Evolutionary conservation across 2,329 filamentous ascomycete genomes (phyloP).

Genomic region (Pseudocercospora macadamiae): DNA sequence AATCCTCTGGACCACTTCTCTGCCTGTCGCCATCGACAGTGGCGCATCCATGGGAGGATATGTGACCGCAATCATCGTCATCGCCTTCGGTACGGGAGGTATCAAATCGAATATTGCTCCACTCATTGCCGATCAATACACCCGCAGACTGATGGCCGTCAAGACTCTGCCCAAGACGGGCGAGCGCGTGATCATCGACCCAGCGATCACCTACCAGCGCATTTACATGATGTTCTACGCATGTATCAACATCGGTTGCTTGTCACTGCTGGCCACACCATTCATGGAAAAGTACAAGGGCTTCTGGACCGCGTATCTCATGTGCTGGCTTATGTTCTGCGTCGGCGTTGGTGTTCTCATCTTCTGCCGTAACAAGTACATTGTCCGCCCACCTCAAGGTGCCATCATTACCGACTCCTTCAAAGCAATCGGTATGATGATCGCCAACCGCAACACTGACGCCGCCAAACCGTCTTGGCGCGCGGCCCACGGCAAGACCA

Average conservation of each 20-base stretch:
- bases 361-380: constrained; percentile 36
- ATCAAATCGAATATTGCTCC: constrained; percentile 77
- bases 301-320: constrained; percentile 67
- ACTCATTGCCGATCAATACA: constrained; percentile 54
- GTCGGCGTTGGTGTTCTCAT: constrained; percentile 61
- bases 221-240: constrained; percentile 69
- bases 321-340: constrained; percentile 66
- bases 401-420: constrained; percentile 69
- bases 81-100: constrained; percentile 76
- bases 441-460: constrained; percentile 57
- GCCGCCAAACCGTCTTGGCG: constrained; percentile 70
- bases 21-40: constrained; percentile 64
- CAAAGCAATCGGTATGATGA: constrained; percentile 61
- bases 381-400: constrained; percentile 59
- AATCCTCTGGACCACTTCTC: constrained; percentile 66
- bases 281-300: constrained; percentile 69
- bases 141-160: constrained; percentile 45
- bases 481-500: constrained; percentile 51
- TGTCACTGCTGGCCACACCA: constrained; percentile 68
- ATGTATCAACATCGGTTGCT: constrained; percentile 73
- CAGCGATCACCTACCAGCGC: constrained; percentile 51
- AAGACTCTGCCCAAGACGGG: constrained; percentile 43
- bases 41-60: constrained; percentile 66
- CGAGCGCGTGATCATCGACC: constrained; percentile 52
- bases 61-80: constrained; percentile 65